Base-by-base conservation (phyloP, 169 alveolate genomes). In the Besnoitia besnoiti region DNA sequence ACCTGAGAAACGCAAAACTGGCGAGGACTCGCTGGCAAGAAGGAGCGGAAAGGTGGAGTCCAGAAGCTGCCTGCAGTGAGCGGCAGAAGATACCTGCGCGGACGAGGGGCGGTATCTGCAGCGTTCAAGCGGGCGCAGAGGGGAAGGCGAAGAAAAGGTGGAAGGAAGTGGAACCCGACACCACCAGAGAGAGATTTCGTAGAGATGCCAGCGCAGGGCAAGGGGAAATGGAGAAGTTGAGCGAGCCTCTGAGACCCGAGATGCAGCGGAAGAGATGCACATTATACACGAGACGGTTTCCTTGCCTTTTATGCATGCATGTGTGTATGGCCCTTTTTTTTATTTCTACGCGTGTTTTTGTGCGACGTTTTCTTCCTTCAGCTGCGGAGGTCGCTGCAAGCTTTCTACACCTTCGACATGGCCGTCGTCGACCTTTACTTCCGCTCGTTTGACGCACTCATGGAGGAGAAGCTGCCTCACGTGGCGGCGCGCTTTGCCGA, bases 391-490 rank as follows among this genome's bases (percentile, higher is more conserved):
- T 90, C 93, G 14, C 62, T 90, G 51, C 93, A 90, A 33, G 93
- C 95, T 51, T 92, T 92, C 46, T 92, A 92, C 73, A 92, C 95
- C 19, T 92, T 92, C 42, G 93, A 85, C 51, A 88, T 89, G 93
- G 77, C 85, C 30, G 51, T 75, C 27, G 93, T 92, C 35, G 91
- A 46, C 47, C 51, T 47, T 35, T 87, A 92, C 77, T 92, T 92
- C 42, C 90, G 95, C 33, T 51, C 93, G 0, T 92, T 92, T 49
- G 95, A 92, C 37, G 76, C 49, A 50, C 87, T 92, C 80, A 59
- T 92, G 82, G 79, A 16, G 42, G 91, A 92, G 90, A 73, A 51
- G 19, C 91, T 85, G 12, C 95, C 95, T 49, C 77, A 21, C 76
- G 59, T 87, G 46, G 90, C 79, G 62, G 49, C 42, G 39, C 90